Base-by-base conservation (phyloP, 2,329 filamentous ascomycete genomes). In the Phaeosphaeria sp. region DNA sequence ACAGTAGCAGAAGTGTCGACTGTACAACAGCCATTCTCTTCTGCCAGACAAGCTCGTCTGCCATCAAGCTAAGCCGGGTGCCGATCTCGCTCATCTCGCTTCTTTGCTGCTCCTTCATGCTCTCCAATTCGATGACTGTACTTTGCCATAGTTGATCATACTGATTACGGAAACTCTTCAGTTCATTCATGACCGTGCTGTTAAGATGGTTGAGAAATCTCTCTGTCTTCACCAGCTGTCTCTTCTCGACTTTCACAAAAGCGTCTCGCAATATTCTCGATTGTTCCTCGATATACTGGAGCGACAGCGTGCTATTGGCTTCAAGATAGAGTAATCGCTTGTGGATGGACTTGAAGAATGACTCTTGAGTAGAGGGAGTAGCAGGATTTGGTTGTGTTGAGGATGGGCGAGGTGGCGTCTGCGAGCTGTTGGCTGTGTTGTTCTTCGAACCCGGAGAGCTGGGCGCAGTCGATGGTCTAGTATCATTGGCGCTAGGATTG, bases 131-230 rank as follows among this genome's bases (percentile, higher is more conserved):
- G 54, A 97, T 89, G 21, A 97, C 90, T 11, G 96, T 97, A 20
- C 91, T 94, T 77, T 97, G 93, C 93, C 94, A 98, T 13, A 98
- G 88, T 72, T 97, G 92, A 73, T 98, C 94, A 76, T 98, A 98
- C 74, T 97, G 91, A 57, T 89, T 87, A 51, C 92, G 87, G 49
- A 76, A 76, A 24, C 66, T 67, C 57, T 73, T 73, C n/a, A 76
- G 59, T 75, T 99, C 95, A 17, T 86, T 84, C 40, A 96, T 84
- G 1, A 98, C 92, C 0, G 93, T 97, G 47, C 83, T 84, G 75
- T 99, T 99, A n/a, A 99, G 83, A 39, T 87, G 87, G 59, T 92
- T 87, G 15, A 98, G 83, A 71, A 97, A 97, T 1, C 84, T 83
- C 21, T 90, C 89, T 1, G 94, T 92, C 72, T 94, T 95, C n/a